Base-by-base conservation (phyloP, 305 asterid genomes). In the Coffea humblotiana region DNA sequence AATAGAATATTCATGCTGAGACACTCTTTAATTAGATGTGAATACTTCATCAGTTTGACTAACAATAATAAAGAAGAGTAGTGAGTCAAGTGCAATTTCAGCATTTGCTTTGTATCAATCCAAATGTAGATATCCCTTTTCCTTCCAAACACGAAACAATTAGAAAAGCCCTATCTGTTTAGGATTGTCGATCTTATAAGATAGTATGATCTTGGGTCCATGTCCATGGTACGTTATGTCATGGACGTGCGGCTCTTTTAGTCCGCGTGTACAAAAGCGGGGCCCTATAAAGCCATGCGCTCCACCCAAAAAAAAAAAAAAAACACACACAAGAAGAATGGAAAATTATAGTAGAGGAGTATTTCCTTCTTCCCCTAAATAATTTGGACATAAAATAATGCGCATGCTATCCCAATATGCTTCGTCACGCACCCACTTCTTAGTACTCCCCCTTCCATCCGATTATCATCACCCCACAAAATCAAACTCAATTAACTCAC, bases 351-450 rank as follows among this genome's bases (percentile, higher is more conserved):
- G 6, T 0, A 40, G 43, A 40, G 2, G 4, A 40, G 43, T 23
- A 0, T 25, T 35, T 78, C 11, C 16, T 72, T 52, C 69, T 64
- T 23, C 9, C 58, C 73, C 77, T 48, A 78, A 85, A 82, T 85
- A 70, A 81, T 81, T 82, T 76, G 61, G 72, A 66, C 23, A 75
- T 73, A 65, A 63, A 76, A 63, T 78, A 76, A 82, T 81, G 83
- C 87, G 85, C 85, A 79, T 79, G 87, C 85, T 52, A 61, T 48
- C 56, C 83, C 88, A 78, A 78, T 82, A 82, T 82, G 85, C 85
- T 78, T 78, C 77, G 29, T 75, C 71, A 51, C 67, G 27, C 45
- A 49, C 79, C 78, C 77, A 67, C 63, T 6, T 69, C 29, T 5
- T 49, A 23, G 21, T 32, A 37, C 68, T 37, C 15, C 56, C 18